phyloP scores from a whole-genome alignment of 768 basidiomycete species.

The Clitopilus hobsonii region DNA sequence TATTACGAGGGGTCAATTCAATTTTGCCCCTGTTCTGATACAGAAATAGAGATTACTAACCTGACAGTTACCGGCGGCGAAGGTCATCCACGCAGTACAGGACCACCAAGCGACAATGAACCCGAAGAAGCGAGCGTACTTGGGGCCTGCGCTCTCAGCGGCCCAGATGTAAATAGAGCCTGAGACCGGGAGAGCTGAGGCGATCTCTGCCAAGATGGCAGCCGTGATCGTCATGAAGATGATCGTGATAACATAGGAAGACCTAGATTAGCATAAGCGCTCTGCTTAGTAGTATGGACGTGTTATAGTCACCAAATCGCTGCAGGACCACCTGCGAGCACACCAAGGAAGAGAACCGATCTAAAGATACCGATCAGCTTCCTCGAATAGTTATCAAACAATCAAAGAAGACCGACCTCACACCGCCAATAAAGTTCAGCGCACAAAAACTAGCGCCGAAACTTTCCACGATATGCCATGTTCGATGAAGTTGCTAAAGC shows the following conservation, averaged over 20 bases:
- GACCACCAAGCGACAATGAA: slow-evolving; percentile 94
- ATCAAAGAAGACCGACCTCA: slow-evolving; percentile 45
- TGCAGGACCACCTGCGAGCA: slow-evolving; percentile 82
- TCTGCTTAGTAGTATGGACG: background rate
- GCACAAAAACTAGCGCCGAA: slow-evolving; percentile 87
- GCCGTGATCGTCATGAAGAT: slow-evolving; percentile 89
- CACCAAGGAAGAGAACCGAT: slow-evolving; percentile 73
- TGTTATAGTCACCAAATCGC: slow-evolving; percentile 62
- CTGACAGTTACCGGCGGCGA: slow-evolving; percentile 84
- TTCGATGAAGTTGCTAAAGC: slow-evolving; percentile 76
- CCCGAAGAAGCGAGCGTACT: slow-evolving; percentile 81
- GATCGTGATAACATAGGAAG: slow-evolving; percentile 77
- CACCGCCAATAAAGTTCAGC: slow-evolving; percentile 87
- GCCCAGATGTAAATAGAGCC: slow-evolving; percentile 97
- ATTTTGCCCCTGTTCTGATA: no score
- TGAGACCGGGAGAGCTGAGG: slow-evolving; percentile 81
- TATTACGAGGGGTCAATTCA: no score
- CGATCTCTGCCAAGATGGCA: slow-evolving; percentile 83
- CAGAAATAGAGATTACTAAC: slow-evolving; percentile 39
- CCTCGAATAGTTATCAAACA: background rate
- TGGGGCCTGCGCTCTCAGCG: slow-evolving; percentile 86
- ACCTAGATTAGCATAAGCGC: slow-evolving; percentile 45
- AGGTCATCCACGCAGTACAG: slow-evolving; percentile 95
- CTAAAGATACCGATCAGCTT: slow-evolving; percentile 28
- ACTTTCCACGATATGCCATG: slow-evolving; percentile 78